phyloP scores from a whole-genome alignment of 306 rosid genomes.

The Vigna trinervia region DNA sequence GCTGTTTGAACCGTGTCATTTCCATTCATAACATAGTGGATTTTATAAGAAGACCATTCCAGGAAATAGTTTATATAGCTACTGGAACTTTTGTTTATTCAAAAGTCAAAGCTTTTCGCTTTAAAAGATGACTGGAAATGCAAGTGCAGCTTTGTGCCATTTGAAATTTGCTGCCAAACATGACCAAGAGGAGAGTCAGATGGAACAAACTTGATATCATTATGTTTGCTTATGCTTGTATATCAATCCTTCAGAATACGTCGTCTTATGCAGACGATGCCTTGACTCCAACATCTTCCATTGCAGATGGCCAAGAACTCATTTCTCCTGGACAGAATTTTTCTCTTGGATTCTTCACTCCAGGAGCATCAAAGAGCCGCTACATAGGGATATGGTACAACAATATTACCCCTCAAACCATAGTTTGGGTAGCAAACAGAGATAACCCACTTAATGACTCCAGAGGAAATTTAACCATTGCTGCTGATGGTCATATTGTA shows the following conservation, averaged over 20 bases:
- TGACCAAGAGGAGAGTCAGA: neutral
- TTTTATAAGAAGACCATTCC: neutral
- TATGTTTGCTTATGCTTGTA: neutral
- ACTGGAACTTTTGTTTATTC: neutral
- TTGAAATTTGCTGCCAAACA: slow-evolving; percentile 2
- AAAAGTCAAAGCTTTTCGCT: neutral
- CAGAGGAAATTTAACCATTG: slow-evolving; percentile 20
- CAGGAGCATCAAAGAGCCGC: slow-evolving; percentile 38
- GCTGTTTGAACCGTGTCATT: neutral
- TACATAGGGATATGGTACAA: slow-evolving; percentile 48
- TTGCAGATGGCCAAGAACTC: slow-evolving; percentile 39
- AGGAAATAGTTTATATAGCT: neutral
- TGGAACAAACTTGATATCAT: neutral
- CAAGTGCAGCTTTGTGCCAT: neutral
- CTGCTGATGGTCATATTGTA: slow-evolving; percentile 42
- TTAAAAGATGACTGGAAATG: neutral
- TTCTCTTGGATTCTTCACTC: slow-evolving; percentile 49
- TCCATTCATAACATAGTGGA: neutral
- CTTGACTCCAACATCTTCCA: slow-evolving; percentile 32
- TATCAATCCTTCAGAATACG: neutral
- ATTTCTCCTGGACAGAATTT: slow-evolving; percentile 38
- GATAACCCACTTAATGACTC: slow-evolving; percentile 42
- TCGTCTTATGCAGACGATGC: slow-evolving; percentile 39
- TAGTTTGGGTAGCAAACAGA: slow-evolving; percentile 54
- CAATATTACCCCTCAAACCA: slow-evolving; percentile 32